Conservation (phyloP, 352 stramenopile species). For the Phytophthora uliginosa region DNA sequence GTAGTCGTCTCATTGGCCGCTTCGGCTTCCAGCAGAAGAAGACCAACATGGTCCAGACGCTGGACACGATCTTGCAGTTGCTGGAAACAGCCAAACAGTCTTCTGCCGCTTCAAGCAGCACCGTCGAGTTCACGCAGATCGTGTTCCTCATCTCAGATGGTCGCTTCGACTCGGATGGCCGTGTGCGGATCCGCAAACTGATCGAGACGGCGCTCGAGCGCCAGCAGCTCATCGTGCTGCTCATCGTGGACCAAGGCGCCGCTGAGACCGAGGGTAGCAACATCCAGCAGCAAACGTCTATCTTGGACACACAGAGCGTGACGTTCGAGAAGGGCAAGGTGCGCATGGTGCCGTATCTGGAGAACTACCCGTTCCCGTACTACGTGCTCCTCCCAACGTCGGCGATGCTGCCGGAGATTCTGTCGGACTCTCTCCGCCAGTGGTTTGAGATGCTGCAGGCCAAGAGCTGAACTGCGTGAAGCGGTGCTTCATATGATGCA, state of each 20-base stretch:
- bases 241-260: slow-evolving; percentile 95
- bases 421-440: slow-evolving; percentile 99
- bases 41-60: slow-evolving; percentile 97
- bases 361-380: slow-evolving; percentile 99
- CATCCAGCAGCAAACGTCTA: slow-evolving; percentile 88
- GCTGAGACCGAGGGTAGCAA: slow-evolving; percentile 30
- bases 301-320: slow-evolving; percentile 99
- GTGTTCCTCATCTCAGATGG: slow-evolving; percentile 99
- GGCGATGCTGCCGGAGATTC: slow-evolving; percentile 96
- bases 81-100: slow-evolving; percentile 89
- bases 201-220: slow-evolving; percentile 98
- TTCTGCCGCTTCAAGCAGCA: slow-evolving; percentile 53
- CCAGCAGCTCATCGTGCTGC: slow-evolving; percentile 98
- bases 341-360: slow-evolving; percentile 98
- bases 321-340: slow-evolving; percentile 97
- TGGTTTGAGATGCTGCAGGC: slow-evolving; percentile 99
- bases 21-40: slow-evolving; percentile 99
- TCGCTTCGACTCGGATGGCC: slow-evolving; percentile 98
- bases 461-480: slow-evolving; percentile 48
- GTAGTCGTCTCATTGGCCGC: slow-evolving; percentile 93
- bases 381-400: slow-evolving; percentile 99
- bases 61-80: slow-evolving; percentile 94
- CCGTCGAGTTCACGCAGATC: slow-evolving; percentile 96
- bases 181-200: slow-evolving; percentile 95
- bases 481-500: background rate